Evolutionary conservation across 2,329 filamentous ascomycete species (phyloP).

Genomic region (Macrophomina tecta): DNA sequence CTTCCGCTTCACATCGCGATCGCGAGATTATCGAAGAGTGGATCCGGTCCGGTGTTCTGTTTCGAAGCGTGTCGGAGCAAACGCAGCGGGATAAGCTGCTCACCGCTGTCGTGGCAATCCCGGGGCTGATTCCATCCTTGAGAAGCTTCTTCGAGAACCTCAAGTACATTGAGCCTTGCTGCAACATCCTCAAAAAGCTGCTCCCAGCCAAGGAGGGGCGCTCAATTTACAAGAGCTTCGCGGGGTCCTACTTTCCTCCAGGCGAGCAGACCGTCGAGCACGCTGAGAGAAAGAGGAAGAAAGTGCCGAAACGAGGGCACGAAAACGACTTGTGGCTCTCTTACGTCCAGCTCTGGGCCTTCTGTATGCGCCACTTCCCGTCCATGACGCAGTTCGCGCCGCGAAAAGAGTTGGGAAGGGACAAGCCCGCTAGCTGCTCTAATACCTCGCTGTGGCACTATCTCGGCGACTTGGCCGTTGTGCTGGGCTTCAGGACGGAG

Average conservation of each 20-base stretch:
- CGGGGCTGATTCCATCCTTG: constrained; percentile 30
- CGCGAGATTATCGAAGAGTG: neutral
- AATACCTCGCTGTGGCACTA: constrained; percentile 2
- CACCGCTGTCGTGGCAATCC: neutral
- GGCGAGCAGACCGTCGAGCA: constrained; percentile 14
- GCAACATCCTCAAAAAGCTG: constrained; percentile 28
- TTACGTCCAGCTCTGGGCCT: constrained; percentile 13
- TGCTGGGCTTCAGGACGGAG: neutral
- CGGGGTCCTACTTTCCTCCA: constrained; percentile 29
- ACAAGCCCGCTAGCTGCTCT: neutral
- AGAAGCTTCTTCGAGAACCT: constrained; percentile 33
- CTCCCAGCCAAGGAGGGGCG: constrained; percentile 24
- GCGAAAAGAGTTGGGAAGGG: neutral
- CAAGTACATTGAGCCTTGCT: constrained; percentile 33
- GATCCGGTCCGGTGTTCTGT: constrained; percentile 13
- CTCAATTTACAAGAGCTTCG: constrained; percentile 25
- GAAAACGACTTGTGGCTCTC: constrained; percentile 20
- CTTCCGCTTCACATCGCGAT: constrained; percentile 21
- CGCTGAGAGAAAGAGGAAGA: constrained; percentile 4
- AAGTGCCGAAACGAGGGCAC: neutral
- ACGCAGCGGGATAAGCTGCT: neutral
- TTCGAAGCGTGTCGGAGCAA: neutral
- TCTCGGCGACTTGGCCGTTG: neutral
- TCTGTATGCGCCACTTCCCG: constrained; percentile 11
- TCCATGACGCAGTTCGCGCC: neutral